Conservation (phyloP, 106 monocot genomes). For the Dendrobium catenatum region DNA sequence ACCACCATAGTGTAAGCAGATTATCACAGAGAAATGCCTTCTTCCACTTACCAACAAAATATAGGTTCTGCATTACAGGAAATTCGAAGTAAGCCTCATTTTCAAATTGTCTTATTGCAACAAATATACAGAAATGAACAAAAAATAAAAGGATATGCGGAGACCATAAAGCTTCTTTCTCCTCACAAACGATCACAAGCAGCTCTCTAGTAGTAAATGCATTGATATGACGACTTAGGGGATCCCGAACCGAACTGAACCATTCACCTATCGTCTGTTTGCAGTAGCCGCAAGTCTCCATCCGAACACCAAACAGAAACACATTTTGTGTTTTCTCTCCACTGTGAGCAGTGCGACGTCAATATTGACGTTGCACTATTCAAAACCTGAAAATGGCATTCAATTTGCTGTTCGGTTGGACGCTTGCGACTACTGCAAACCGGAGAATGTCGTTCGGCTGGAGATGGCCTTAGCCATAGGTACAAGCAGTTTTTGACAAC, state of each 20-base stretch:
- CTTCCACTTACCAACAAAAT: neutral
- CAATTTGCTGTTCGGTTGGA: too few species aligned
- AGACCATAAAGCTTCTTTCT: neutral
- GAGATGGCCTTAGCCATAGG: constrained; percentile 13
- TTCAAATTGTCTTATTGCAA: neutral
- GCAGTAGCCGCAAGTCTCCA: too few species aligned
- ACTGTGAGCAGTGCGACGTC: too few species aligned
- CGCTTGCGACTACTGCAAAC: too few species aligned
- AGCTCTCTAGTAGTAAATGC: too few species aligned
- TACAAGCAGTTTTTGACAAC: constrained; percentile 48
- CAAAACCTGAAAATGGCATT: too few species aligned
- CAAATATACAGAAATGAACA: constrained; percentile 1
- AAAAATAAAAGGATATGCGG: neutral
- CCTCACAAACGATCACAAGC: neutral
- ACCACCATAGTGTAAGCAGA: neutral
- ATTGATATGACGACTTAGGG: neutral
- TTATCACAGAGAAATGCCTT: neutral
- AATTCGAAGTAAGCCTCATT: neutral
- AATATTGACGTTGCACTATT: too few species aligned
- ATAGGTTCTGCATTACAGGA: neutral
- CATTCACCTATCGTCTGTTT: too few species aligned
- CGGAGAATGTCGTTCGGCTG: too few species aligned
- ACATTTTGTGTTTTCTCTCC: too few species aligned
- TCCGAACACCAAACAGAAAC: too few species aligned
- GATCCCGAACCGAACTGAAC: too few species aligned